phyloP scores from a whole-genome alignment of 139 green algal species.

The Chlorella ohadii region DNA sequence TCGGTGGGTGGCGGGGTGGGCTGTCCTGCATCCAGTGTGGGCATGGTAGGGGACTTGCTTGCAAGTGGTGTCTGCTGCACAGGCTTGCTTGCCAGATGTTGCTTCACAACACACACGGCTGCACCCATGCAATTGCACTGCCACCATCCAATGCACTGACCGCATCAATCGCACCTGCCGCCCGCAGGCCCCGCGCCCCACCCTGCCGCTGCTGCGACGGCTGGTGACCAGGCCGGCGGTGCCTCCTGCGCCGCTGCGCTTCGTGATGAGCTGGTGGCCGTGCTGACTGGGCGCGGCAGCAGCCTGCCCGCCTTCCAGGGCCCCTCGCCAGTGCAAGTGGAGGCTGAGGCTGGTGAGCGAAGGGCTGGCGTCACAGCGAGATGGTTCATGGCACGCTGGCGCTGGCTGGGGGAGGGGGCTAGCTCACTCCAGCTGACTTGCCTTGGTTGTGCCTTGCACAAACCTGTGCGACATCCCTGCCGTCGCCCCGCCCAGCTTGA shows the following conservation, averaged over 20 bases:
- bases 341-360: neutral
- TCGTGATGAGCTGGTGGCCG: neutral
- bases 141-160: too few relatives aligned
- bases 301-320: conserved; percentile 16
- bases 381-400: neutral
- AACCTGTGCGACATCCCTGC: too few relatives aligned
- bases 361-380: too few relatives aligned
- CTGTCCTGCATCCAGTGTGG: neutral
- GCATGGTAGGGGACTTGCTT: too few relatives aligned
- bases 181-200: neutral
- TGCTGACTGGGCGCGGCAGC: conserved; percentile 7
- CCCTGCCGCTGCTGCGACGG: neutral
- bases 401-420: neutral
- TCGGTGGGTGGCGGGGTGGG: neutral
- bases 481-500: too few relatives aligned
- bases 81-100: too few relatives aligned
- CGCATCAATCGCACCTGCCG: neutral
- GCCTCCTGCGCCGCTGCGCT: neutral
- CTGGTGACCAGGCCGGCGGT: too few relatives aligned
- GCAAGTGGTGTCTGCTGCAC: too few relatives aligned
- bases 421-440: neutral
- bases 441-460: too few relatives aligned
- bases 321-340: conserved; percentile 10
- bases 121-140: too few relatives aligned
- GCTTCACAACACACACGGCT: too few relatives aligned